These are phyloP conservation scores for Neoboletus magnificus DNA, from an alignment of 768 basidiomycete species.

Conservation along the genomic window DNA sequence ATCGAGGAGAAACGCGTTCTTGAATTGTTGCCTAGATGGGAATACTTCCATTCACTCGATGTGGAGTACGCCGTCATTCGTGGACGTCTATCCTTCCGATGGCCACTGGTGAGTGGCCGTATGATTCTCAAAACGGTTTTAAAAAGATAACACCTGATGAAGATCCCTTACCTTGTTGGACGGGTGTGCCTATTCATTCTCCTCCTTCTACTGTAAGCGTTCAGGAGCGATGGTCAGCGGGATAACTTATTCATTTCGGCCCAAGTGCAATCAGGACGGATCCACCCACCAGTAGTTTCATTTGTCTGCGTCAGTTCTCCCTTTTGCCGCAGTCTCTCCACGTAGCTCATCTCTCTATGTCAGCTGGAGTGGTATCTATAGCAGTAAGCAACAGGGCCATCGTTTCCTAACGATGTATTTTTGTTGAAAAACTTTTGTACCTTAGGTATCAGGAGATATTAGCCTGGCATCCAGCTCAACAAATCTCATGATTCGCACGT, in stretches of 20 bases:
- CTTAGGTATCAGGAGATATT: constrained; percentile 15
- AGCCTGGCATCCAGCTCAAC: constrained; percentile 17
- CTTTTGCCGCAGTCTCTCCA: not conserved
- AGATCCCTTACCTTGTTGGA: constrained; percentile 28
- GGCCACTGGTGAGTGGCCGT: constrained; percentile 21
- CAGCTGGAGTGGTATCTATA: constrained; percentile 4
- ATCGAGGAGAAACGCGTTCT: not conserved
- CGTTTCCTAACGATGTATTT: not conserved
- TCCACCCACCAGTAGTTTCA: not conserved
- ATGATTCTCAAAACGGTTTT: not conserved
- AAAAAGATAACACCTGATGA: not conserved
- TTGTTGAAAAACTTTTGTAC: not conserved
- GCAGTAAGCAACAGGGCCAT: constrained; percentile 12
- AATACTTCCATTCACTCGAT: constrained; percentile 17
- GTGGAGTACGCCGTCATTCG: constrained; percentile 26
- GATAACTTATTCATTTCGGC: not conserved
- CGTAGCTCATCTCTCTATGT: not conserved
- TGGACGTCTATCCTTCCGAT: constrained; percentile 22
- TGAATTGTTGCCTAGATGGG: constrained; percentile 19
- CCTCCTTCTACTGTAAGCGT: constrained; percentile 18
- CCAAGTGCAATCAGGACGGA: constrained; percentile 4
- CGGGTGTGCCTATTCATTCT: constrained; percentile 13
- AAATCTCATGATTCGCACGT: constrained; percentile 32
- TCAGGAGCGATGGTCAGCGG: not conserved
- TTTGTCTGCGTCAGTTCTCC: constrained; percentile 21